A percentile compares a stretch with the other conserved stretches of the same genome.
phyloP scores from a whole-genome alignment of 345 rosid genomes.

The Firmiana major region DNA sequence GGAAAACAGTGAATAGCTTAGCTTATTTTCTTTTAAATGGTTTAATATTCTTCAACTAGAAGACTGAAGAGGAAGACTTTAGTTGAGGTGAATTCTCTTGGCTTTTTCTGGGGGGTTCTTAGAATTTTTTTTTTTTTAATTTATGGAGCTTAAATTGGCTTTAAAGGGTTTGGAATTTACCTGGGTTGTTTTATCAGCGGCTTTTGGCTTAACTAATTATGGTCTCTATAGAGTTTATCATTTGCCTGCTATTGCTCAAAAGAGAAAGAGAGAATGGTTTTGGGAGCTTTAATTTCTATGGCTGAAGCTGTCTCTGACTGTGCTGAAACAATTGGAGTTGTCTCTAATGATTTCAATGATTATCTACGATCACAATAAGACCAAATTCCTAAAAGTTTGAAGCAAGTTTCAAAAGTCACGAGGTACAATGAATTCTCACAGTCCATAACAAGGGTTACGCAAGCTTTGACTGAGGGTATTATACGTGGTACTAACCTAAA shows the following conservation, averaged over 20 bases:
- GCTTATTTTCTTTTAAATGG: neutral
- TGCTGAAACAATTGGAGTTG: constrained; percentile 42
- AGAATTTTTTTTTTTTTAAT: neutral
- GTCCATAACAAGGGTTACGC: constrained; percentile 38
- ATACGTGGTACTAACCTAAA: constrained; percentile 31
- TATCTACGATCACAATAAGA: constrained; percentile 65
- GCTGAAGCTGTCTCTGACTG: constrained; percentile 59
- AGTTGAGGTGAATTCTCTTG: neutral
- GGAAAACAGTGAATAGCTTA: neutral
- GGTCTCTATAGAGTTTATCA: constrained; percentile 60
- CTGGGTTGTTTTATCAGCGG: constrained; percentile 31
- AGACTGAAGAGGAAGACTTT: neutral
- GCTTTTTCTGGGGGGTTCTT: neutral
- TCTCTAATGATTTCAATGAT: constrained; percentile 50
- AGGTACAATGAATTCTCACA: constrained; percentile 54
- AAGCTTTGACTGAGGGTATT: constrained; percentile 54
- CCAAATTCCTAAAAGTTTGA: constrained; percentile 63
- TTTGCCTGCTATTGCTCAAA: constrained; percentile 46
- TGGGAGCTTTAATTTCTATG: constrained; percentile 48
- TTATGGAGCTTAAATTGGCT: constrained; percentile 52
- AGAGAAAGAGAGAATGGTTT: constrained; percentile 48
- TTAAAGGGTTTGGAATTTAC: constrained; percentile 44
- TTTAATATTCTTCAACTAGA: neutral
- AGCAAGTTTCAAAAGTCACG: constrained; percentile 60
- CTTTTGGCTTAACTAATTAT: constrained; percentile 43